Conservation (phyloP, 106 monocot species). For the Apostasia shenzhenica region DNA sequence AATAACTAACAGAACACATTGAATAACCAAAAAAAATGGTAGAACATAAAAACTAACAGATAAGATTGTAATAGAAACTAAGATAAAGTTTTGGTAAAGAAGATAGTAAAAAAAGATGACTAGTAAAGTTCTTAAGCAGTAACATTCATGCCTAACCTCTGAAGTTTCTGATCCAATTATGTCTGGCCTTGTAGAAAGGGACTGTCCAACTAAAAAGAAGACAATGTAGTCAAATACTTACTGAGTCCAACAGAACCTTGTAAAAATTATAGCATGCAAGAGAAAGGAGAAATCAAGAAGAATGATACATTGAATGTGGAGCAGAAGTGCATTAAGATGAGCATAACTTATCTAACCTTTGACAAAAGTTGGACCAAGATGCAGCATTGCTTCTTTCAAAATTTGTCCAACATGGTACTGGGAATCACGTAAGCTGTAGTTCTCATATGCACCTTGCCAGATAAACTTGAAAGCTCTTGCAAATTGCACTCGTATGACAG, state of each 20-base stretch:
- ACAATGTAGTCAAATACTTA: conserved; percentile 6
- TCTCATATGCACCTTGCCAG: conserved; percentile 7
- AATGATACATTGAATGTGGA: neutral
- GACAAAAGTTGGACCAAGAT: conserved; percentile 90
- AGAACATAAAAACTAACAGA: neutral
- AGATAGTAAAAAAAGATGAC: neutral
- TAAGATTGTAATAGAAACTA: neutral
- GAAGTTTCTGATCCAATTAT: conserved; percentile 84
- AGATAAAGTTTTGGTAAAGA: no score
- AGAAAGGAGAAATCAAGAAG: neutral
- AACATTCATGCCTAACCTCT: conserved; percentile 35
- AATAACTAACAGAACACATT: neutral
- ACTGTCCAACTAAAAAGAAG: conserved; percentile 80
- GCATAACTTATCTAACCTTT: conserved; percentile 53
- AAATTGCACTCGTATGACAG: conserved; percentile 46
- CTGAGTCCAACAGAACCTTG: conserved; percentile 5
- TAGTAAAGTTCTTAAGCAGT: neutral
- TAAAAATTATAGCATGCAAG: neutral
- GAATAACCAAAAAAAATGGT: neutral
- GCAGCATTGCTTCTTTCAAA: conserved; percentile 69
- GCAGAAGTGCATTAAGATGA: neutral
- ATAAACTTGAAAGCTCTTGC: conserved; percentile 31
- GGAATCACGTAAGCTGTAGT: conserved; percentile 19
- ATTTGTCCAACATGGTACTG: conserved; percentile 54
- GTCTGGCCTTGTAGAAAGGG: conserved; percentile 92